Evolutionary conservation across 257 asterid genomes (phyloP), one percentile per base, ranked within the genome.

Genomic region (Przewalskia tangutica): DNA sequence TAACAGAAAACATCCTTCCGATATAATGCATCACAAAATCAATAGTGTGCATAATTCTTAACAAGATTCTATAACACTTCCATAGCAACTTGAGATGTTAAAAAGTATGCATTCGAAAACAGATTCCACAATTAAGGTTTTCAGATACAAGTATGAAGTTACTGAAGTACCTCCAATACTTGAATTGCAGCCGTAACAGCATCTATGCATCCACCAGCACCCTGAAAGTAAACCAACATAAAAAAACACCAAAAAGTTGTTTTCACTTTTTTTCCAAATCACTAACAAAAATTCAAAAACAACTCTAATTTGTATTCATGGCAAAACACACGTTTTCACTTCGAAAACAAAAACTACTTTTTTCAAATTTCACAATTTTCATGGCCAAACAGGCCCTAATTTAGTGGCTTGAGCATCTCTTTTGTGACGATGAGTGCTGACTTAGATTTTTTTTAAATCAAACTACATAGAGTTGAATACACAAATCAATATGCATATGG

Each of bases 171-270:
- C 97, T 95, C 99, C 88, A 95, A 83, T 50, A 92, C 95, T 86
- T 89, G 89, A 87, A 95, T 87, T 58, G 98, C 97, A 2, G 98
- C 94, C 50, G 84, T 94, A 84, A 91, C 98, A 81, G 99, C 97
- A 83, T 95, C 97, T 40, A 94, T 80, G 81, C 96, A 90, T 84
- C 90, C 89, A 76, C 97, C 96, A 73, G 88, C 78, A 23, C 90
- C 93, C 99, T 93, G 85, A 62, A 65, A 65, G 10, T 34, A 7
- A 65, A 65, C 73, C 73, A 65, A 1, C 6, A 34, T 5, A 2
- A 27, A 27, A 27, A 27, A 27, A 27, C 32, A 27, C 32, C 32
- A 27, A 27, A 27, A 27, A 27, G 32, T 27, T 27, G 32, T 27
- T 27, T 27, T 27, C 32, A 27, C 32, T 27, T 27, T 27, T 27